Percentiles rank a stretch among this genome's conserved stretches.
These are phyloP conservation scores for Eutypa lata DNA, from an alignment of 2,329 filamentous ascomycete genomes.

Conservation along the genomic window DNA sequence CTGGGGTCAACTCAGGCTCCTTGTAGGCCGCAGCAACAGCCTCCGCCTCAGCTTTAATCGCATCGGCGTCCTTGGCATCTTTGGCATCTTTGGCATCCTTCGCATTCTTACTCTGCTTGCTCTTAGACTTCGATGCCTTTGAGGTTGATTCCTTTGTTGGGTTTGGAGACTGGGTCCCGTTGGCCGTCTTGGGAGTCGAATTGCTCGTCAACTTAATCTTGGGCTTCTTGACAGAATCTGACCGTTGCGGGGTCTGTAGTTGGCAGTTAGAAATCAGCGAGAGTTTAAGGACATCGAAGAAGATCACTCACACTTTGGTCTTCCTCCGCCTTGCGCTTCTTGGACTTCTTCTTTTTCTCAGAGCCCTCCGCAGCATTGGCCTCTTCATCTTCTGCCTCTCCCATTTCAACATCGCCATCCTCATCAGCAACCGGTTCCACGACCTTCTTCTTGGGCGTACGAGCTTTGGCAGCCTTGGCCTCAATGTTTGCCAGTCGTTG, in stretches of 20 bases:
- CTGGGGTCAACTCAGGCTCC: slow-evolving; percentile 55
- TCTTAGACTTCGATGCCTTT: slow-evolving; percentile 54
- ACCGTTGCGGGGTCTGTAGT: slow-evolving; percentile 51
- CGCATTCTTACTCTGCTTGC: slow-evolving; percentile 48
- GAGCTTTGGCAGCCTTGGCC: slow-evolving; percentile 25
- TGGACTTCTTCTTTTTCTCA: slow-evolving; percentile 48
- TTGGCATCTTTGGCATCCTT: slow-evolving; percentile 41
- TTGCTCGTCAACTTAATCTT: slow-evolving; percentile 64
- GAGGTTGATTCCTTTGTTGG: slow-evolving; percentile 36
- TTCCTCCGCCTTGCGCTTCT: slow-evolving; percentile 87
- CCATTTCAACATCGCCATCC: slow-evolving; percentile 60
- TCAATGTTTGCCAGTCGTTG: slow-evolving; percentile 59
- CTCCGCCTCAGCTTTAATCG: slow-evolving; percentile 54
- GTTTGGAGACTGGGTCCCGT: slow-evolving; percentile 51
- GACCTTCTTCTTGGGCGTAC: slow-evolving; percentile 43
- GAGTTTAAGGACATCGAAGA: not conserved
- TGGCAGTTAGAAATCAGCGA: slow-evolving; percentile 5
- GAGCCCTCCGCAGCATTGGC: slow-evolving; percentile 38
- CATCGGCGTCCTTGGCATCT: slow-evolving; percentile 34
- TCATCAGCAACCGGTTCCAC: slow-evolving; percentile 49
- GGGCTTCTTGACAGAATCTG: slow-evolving; percentile 64
- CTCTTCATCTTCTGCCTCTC: slow-evolving; percentile 48
- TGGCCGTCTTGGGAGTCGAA: slow-evolving; percentile 66
- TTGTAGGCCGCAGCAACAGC: slow-evolving; percentile 37
- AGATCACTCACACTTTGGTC: slow-evolving; percentile 58